Conservation (phyloP, 495 filamentous ascomycete genomes). For the Penicillium parvum region DNA sequence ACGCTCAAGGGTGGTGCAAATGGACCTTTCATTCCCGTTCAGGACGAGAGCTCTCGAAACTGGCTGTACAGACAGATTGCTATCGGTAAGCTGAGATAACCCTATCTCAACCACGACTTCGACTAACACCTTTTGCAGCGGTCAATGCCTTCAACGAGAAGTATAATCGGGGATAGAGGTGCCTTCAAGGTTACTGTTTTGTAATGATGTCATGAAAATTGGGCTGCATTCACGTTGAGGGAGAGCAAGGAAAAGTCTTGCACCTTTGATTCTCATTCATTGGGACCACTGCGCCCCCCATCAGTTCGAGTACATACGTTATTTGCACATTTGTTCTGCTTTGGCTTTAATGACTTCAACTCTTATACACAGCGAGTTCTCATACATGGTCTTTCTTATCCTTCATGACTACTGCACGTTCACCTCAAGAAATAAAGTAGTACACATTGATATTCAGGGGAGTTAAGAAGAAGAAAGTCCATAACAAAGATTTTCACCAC, state of each 20-base stretch:
- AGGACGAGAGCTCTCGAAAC: constrained; percentile 79
- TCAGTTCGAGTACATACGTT: constrained; percentile 1
- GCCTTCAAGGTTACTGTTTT: constrained; percentile 1
- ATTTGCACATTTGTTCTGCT: neutral
- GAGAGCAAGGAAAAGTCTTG: constrained; percentile 6
- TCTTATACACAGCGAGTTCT: constrained; percentile 1
- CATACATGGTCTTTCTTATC: neutral
- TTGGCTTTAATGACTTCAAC: neutral
- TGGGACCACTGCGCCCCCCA: neutral
- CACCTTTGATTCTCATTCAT: neutral
- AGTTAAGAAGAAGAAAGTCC: too few species aligned
- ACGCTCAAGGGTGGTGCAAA: constrained; percentile 85
- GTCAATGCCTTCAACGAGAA: constrained; percentile 69
- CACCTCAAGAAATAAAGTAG: too few species aligned
- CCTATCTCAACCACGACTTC: neutral
- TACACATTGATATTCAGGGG: too few species aligned
- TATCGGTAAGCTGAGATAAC: constrained; percentile 36
- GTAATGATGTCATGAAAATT: constrained; percentile 26
- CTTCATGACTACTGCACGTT: too few species aligned
- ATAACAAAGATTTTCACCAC: too few species aligned
- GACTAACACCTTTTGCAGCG: constrained; percentile 34
- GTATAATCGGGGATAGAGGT: constrained; percentile 54
- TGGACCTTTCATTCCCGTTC: constrained; percentile 91
- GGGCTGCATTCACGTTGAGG: constrained; percentile 14
- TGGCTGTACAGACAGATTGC: constrained; percentile 78